A percentile compares a stretch with the other conserved stretches of the same genome.
phyloP scores from a whole-genome alignment of 148 eudicot species.

The Vaccinium darrowii region DNA sequence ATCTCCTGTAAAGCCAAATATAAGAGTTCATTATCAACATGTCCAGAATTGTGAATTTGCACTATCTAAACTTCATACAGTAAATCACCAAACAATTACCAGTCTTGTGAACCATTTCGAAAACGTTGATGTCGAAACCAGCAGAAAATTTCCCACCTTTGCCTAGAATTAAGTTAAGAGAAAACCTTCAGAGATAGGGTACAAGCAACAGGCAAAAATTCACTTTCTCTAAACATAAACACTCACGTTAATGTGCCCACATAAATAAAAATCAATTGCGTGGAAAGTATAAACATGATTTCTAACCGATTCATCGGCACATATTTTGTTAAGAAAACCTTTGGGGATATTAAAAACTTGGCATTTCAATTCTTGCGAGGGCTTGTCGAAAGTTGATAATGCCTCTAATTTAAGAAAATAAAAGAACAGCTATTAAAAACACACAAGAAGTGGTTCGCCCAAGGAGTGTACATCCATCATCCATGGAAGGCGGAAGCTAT shows the following conservation, averaged over 20 bases:
- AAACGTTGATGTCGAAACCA: slow-evolving; percentile 87
- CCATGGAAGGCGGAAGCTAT: not conserved
- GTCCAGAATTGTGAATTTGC: not conserved
- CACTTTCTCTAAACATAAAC: not conserved
- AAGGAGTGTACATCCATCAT: not conserved
- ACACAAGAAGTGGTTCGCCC: not conserved
- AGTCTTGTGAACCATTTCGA: slow-evolving; percentile 69
- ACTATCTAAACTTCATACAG: not conserved
- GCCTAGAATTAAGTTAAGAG: slow-evolving; percentile 40
- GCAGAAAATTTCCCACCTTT: slow-evolving; percentile 76
- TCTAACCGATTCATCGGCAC: not conserved
- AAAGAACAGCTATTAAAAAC: not conserved
- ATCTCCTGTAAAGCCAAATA: slow-evolving; percentile 60
- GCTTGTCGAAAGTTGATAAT: no score
- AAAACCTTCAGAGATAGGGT: not conserved
- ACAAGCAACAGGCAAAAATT: not conserved
- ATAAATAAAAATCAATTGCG: not conserved
- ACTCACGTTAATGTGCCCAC: not conserved
- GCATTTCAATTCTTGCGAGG: no score
- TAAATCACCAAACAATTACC: slow-evolving; percentile 40
- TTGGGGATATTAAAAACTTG: no score
- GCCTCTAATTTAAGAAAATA: not conserved
- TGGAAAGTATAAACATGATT: not conserved
- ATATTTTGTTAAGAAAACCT: not conserved
- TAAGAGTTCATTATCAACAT: not conserved